A percentile compares a stretch with the other conserved stretches of the same genome.
Evolutionary conservation across 2,329 filamentous ascomycete species (phyloP).

Genomic region (Colletotrichum sp.): DNA sequence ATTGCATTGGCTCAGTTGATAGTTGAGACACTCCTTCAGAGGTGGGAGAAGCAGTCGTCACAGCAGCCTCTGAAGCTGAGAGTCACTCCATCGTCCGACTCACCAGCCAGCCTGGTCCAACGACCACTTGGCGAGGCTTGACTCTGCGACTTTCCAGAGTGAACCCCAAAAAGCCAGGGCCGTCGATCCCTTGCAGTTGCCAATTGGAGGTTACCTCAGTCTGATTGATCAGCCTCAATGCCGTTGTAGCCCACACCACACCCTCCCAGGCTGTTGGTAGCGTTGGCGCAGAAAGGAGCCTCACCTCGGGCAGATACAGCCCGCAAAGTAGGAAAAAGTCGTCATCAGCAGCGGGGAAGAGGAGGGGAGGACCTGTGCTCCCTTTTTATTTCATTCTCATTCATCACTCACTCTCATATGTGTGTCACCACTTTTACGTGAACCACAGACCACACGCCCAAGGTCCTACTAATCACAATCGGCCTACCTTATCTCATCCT

Average conservation of each 20-base stretch:
- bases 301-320: not conserved
- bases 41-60: not conserved
- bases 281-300: not conserved
- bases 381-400: not conserved
- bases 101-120: not conserved
- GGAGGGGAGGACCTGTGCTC: not conserved
- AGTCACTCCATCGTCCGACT: not conserved
- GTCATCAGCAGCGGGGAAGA: not conserved
- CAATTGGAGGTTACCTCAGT: not conserved
- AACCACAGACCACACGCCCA: not conserved
- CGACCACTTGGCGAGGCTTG: not conserved
- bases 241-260: not conserved
- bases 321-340: not conserved
- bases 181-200: not conserved
- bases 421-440: conserved; percentile 9
- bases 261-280: not conserved
- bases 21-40: not conserved
- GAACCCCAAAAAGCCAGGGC: not conserved
- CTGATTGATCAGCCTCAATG: conserved; percentile 7
- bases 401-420: not conserved
- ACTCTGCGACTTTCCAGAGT: not conserved
- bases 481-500: not conserved
- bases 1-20: not conserved
- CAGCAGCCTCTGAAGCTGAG: not conserved
- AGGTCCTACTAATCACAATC: not conserved